Evolutionary conservation across 305 asterid species (phyloP).

Genomic region (Solanum hybrid): DNA sequence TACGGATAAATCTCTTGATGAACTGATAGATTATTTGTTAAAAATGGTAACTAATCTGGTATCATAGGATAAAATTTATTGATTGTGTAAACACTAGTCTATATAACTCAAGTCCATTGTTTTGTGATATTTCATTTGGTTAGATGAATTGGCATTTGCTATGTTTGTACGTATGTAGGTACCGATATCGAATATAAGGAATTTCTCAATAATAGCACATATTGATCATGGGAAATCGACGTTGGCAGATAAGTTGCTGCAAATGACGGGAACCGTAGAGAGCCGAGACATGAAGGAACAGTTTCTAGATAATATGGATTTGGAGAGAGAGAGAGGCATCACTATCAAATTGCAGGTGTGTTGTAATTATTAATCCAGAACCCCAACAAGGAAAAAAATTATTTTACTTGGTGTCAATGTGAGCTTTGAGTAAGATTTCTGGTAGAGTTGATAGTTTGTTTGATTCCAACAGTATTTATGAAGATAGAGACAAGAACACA

Average conservation of each 20-base stretch:
- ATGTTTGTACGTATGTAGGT: constrained; percentile 36
- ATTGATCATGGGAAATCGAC: constrained; percentile 81
- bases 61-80: neutral
- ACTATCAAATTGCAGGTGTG: constrained; percentile 91
- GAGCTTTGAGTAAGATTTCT: neutral
- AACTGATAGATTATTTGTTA: neutral
- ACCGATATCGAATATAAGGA: constrained; percentile 70
- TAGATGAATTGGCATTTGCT: neutral
- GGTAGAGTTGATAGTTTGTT: neutral
- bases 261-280: constrained; percentile 92
- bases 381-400: neutral
- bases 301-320: constrained; percentile 97
- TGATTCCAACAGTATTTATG: neutral
- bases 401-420: neutral
- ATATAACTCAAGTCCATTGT: neutral
- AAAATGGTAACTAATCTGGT: neutral
- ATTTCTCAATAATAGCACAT: constrained; percentile 90
- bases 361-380: neutral
- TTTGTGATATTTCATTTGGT: constrained; percentile 8
- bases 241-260: constrained; percentile 88
- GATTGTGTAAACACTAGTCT: neutral
- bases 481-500: neutral
- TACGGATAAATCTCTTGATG: neutral
- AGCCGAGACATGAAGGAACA: constrained; percentile 95
- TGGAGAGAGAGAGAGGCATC: constrained; percentile 99